Percentiles rank a stretch among this genome's conserved stretches.
phyloP scores from a whole-genome alignment of 306 rosid species.

The Sphenostylis stenocarpa region DNA sequence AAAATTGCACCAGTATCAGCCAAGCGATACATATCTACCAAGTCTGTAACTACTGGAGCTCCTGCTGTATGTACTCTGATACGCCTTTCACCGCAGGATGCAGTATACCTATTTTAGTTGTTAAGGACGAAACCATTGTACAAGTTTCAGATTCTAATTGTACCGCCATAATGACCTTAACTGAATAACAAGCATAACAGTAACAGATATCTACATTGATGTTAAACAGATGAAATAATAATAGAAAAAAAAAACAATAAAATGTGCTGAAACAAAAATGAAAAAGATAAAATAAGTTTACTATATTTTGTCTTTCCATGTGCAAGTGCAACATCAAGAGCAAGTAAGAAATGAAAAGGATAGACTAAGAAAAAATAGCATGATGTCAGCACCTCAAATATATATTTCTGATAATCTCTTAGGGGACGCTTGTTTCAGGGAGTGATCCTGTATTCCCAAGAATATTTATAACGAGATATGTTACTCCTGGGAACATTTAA shows the following conservation, averaged over 20 bases:
- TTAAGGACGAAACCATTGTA: slow-evolving; percentile 48
- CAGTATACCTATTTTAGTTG: slow-evolving; percentile 75
- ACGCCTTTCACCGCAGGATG: slow-evolving; percentile 98
- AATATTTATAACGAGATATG: too few relatives aligned
- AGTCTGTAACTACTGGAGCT: slow-evolving; percentile 81
- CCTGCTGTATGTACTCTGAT: slow-evolving; percentile 95
- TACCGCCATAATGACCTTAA: background rate
- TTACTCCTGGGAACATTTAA: too few relatives aligned
- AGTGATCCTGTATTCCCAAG: too few relatives aligned
- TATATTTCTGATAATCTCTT: too few relatives aligned
- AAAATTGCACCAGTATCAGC: slow-evolving; percentile 92
- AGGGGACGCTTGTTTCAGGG: too few relatives aligned
- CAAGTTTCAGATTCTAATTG: background rate
- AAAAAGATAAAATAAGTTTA: background rate
- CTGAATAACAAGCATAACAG: slow-evolving; percentile 27
- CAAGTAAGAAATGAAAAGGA: background rate
- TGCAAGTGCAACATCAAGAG: too few relatives aligned
- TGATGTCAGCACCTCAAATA: too few relatives aligned
- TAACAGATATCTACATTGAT: background rate
- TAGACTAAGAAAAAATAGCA: background rate
- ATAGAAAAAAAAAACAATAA: slow-evolving; percentile 21
- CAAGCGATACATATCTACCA: slow-evolving; percentile 81
- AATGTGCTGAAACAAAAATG: background rate
- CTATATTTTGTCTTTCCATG: background rate
- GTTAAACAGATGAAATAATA: slow-evolving; percentile 6